Base-by-base conservation (phyloP, 257 asterid species). In the Nicotiana noctiflora region DNA sequence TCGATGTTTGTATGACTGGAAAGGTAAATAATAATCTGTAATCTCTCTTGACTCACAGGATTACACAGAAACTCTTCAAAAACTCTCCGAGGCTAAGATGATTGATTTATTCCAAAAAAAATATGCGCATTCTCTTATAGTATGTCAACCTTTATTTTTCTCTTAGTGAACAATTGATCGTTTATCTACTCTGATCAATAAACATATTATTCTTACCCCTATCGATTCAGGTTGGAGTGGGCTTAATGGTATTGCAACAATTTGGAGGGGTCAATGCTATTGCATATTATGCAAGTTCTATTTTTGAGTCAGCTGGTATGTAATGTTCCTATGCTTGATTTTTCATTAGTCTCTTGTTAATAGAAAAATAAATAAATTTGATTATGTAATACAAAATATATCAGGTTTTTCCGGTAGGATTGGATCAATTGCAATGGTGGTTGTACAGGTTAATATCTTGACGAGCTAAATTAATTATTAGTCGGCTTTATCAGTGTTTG, bases 221-320 rank as follows among this genome's bases (percentile, higher is more conserved):
- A 56, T 68, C 34, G 8, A 55, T 84, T 83, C 76, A 93, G 98
- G 92, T 92, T 6, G 98, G 98, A 83, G 93, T 95, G n/a, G 99
- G 99, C 15, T 79, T 95, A 82, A 93, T 93, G 98, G 94, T 93
- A 78, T 82, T 95, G 34, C 98, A 93, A 85, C 99, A 93, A 84
- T 85, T 93, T 74, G 97, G 98, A 84, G 99, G 98, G 32, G 89
- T 90, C 52, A 95, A 95, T 77, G 98, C 97, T 4, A 92, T 93
- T 81, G 91, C 94, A 5, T 95, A 87, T 82, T 95, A 95, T 84
- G 97, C 98, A 81, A 93, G 97, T 84, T 87, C 94, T 9, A 93
- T 95, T 80, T 93, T 92, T 78, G 92, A 89, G 51, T 90, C 97
- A 59, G 94, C 97, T 32, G 97, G 98, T 95, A 67, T 79, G 57